These are phyloP conservation scores for Gonapodya prolifera DNA, from an alignment of 192 early-diverging fungal species.

Conservation along the genomic window DNA sequence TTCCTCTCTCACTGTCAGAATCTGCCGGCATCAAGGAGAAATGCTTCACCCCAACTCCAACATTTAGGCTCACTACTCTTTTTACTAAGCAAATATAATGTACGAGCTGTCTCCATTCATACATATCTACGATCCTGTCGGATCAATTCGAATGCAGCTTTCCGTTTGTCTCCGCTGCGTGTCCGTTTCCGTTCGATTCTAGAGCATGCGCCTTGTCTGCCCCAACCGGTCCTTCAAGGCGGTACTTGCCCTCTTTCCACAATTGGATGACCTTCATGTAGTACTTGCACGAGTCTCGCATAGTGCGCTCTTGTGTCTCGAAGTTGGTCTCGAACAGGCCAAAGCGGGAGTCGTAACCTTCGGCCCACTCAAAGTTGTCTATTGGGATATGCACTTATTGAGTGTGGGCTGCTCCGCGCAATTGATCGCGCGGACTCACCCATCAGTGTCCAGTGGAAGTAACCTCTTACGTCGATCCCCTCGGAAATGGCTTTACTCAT, in stretches of 20 bases:
- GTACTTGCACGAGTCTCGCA: not conserved
- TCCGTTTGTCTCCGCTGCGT: not conserved
- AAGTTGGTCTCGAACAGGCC: not conserved
- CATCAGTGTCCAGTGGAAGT: constrained; percentile 3
- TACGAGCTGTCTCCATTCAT: no score
- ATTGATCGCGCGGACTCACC: not conserved
- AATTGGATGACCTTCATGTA: not conserved
- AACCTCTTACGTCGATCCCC: constrained; percentile 1
- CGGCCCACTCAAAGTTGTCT: constrained; percentile 3
- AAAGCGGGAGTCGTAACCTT: not conserved
- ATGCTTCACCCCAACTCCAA: no score
- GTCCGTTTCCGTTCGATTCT: not conserved
- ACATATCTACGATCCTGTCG: no score
- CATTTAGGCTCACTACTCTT: no score
- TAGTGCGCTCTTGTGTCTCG: not conserved
- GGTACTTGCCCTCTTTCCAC: not conserved
- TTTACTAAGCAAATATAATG: no score
- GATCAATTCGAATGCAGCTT: not conserved
- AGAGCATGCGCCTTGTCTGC: not conserved
- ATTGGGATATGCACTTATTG: not conserved
- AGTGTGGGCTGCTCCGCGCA: not conserved
- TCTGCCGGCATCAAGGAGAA: no score
- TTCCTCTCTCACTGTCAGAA: no score
- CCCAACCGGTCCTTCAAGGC: not conserved
- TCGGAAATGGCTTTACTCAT: not conserved